Base-by-base conservation (phyloP, 371 early-diverging fungal genomes). In the Funneliformis caledonium region DNA sequence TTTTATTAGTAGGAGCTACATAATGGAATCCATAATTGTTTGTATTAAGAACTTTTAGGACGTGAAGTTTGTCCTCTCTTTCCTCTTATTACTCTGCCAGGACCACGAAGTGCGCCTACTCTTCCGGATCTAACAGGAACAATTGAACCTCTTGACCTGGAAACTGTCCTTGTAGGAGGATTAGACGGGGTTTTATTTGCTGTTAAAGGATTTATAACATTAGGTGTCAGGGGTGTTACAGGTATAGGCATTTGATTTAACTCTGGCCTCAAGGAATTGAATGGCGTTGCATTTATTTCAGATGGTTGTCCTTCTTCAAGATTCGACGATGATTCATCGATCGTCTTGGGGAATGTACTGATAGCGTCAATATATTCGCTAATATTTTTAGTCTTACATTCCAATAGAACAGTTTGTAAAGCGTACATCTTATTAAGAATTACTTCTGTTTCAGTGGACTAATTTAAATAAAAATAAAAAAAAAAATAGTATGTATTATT, bases 321-420 rank as follows among this genome's bases (percentile, higher is more conserved):
- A 69, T 43, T 22, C 5, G 22, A 8, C 11, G 12, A n/a, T 43
- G 16, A 19, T 43, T 69, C 45, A 69, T n/a, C 43, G 8, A 43
- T 43, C 8, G 42, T 45, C 22, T 37, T 37, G 7, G 70, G 43
- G 14, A 43, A 69, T 22, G 70, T n/a, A n/a, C 70, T 69, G 4
- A 69, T 69, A 1, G n/a, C 43, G 11, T 69, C 70, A 69, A 69
- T 37, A 69, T 69, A 69, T 10, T 69, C 70, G n/a, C 22, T 69
- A 22, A 47, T 43, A 47, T 69, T n/a, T 14, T 37, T 45, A n/a
- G 70, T 69, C 2, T 37, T 69, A 69, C 70, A 69, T 43, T 43
- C 45, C 37, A 69, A 69, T 8, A 43, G 70, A 45, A 45, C 70
- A 9, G 43, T 69, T n/a, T 69, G 42, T 69, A 69, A 43, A 37